Evolutionary conservation across 78 protist genomes (phyloP), one percentile per base, ranked within the genome.

Genomic region (Polysphondylium violaceum): DNA sequence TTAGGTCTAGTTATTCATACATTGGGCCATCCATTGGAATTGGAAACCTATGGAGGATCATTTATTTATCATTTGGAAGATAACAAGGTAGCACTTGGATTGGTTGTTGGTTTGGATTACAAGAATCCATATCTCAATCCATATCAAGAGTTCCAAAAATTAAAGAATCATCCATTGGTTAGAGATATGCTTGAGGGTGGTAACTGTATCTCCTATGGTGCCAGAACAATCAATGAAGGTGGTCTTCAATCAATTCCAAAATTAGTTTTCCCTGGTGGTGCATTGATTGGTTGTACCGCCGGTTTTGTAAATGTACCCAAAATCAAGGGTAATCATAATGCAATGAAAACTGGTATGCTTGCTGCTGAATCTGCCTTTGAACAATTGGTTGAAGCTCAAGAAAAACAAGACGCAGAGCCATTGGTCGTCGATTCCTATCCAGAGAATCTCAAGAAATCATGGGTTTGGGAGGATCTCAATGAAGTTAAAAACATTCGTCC

Each of bases 171-270:
- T 74, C 98, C 98, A 33, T 7, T n/a, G 27, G 87, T 77, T 31
- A 27, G 43, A 0, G 68, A 73, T 38, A 40, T 61, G 67, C 76
- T 98, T 36, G 97, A 94, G 47, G 98, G 98, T 27, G 99, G 97
- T 51, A 43, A 41, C 21, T 75, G 98, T 76, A 64, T 97, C 35
- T 50, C 86, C 21, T 98, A 97, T 67, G 99, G 99, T 29, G 99
- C 99, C 14, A 95, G 99, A 25, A 96, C 98, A 27, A 76, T 98
- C 44, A 95, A 93, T 86, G 99, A 98, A 76, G 99, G 99, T 25
- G 99, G 99, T 25, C 21, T 86, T 12, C 96, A 92, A 73, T 73
- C 96, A 31, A 40, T 97, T 53, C 99, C 99, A 29, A 87, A 97
- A 87, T 76, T 96, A 3, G n/a, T 73, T 25, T 97, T 97, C 92